Conservation (phyloP, 1,139 yeast species). For the Pichia sp. region DNA sequence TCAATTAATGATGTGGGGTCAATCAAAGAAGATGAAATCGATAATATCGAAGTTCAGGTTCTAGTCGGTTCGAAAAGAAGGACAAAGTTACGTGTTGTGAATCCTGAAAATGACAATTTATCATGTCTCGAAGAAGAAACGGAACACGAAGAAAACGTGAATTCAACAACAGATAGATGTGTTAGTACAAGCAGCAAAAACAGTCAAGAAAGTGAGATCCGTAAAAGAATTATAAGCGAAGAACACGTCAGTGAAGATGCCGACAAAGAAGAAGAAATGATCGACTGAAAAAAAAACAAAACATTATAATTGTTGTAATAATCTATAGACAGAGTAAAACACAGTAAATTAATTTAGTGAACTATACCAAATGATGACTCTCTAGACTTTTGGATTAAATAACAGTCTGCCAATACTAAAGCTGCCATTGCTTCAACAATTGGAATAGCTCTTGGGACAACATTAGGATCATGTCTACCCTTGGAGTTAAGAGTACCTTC, state of each 20-base stretch:
- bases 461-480: conserved; percentile 98
- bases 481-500: conserved; percentile 86
- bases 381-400: conserved; percentile 80
- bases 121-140: neutral
- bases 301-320: too few species aligned
- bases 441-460: conserved; percentile 97
- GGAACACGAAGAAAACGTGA: neutral
- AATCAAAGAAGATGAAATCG: conserved; percentile 29
- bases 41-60: conserved; percentile 61
- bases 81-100: conserved; percentile 53
- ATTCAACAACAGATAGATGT: conserved; percentile 7
- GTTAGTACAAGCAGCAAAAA: conserved; percentile 13
- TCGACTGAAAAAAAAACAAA: too few species aligned
- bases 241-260: too few species aligned
- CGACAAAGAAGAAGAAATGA: neutral
- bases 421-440: conserved; percentile 98
- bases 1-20: conserved; percentile 15
- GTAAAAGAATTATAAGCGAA: conserved; percentile 11
- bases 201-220: conserved; percentile 3
- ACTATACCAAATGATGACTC: conserved; percentile 39
- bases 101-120: conserved; percentile 36
- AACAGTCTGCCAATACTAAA: conserved; percentile 78
- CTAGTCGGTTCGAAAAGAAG: conserved; percentile 66
- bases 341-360: conserved; percentile 13
- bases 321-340: too few species aligned